These are phyloP conservation scores for Chaetomium cochliodes DNA, from an alignment of 495 filamentous ascomycete genomes.

Conservation along the genomic window DNA sequence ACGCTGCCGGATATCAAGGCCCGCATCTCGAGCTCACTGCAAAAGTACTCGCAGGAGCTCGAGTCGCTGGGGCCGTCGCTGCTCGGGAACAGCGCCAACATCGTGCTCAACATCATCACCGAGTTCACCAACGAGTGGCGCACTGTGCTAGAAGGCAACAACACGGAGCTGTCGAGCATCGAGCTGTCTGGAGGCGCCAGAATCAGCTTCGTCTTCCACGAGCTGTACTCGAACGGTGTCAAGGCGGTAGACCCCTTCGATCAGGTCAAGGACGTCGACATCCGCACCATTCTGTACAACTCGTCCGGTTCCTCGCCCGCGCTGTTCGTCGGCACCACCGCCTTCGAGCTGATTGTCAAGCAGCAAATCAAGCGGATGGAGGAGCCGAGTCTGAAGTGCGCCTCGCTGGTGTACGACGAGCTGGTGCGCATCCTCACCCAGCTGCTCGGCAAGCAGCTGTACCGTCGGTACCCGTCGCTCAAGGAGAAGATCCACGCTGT, in stretches of 20 bases:
- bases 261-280: conserved; percentile 94
- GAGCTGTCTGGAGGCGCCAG: conserved; percentile 95
- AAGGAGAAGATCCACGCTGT: conserved; percentile 97
- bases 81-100: conserved; percentile 93
- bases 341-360: conserved; percentile 98
- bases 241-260: conserved; percentile 99
- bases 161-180: conserved; percentile 87
- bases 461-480: conserved; percentile 84
- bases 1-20: conserved; percentile 98
- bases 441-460: conserved; percentile 82
- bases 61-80: conserved; percentile 85
- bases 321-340: conserved; percentile 95
- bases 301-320: conserved; percentile 96
- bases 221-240: conserved; percentile 95
- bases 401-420: conserved; percentile 95
- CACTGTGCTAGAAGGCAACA: conserved; percentile 93
- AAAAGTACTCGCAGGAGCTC: conserved; percentile 87
- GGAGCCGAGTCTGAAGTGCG: conserved; percentile 95
- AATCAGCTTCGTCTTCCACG: conserved; percentile 99
- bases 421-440: conserved; percentile 91
- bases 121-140: conserved; percentile 98
- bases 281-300: conserved; percentile 95
- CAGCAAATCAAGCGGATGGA: conserved; percentile 96
- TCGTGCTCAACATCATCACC: conserved; percentile 97
- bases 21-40: conserved; percentile 85